A percentile compares a stretch with the other conserved stretches of the same genome.
These are phyloP conservation scores for Isatis lusitanica DNA, from an alignment of 441 rosid genomes.

Conservation along the genomic window DNA sequence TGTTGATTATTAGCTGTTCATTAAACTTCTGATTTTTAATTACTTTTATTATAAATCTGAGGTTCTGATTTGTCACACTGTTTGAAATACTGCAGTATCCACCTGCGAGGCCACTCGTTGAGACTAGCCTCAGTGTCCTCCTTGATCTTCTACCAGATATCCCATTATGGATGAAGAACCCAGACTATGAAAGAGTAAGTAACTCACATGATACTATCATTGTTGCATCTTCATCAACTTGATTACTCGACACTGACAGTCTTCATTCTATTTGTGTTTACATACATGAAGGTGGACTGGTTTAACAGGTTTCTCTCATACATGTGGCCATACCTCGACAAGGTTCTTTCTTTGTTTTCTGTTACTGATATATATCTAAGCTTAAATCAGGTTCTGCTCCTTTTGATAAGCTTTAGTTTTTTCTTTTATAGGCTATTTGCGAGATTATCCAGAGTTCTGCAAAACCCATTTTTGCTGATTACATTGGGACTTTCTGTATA, in stretches of 20 bases:
- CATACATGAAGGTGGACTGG: conserved; percentile 37
- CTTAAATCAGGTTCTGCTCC: neutral
- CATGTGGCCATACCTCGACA: conserved; percentile 45
- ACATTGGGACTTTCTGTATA: conserved; percentile 57
- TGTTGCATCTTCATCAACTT: neutral
- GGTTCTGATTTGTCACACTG: neutral
- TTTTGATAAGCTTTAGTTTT: conserved; percentile 17
- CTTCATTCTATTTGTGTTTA: neutral
- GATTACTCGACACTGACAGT: neutral
- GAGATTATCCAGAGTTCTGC: conserved; percentile 48
- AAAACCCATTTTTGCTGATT: conserved; percentile 67
- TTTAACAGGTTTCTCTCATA: conserved; percentile 36
- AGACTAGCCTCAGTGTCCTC: conserved; percentile 47
- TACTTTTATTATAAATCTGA: neutral
- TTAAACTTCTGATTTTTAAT: neutral
- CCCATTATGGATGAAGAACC: conserved; percentile 71
- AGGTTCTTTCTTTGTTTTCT: conserved; percentile 24
- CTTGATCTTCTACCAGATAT: conserved; percentile 60
- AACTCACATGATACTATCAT: neutral
- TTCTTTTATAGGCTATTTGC: conserved; percentile 61
- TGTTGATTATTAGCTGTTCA: neutral
- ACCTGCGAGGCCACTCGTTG: conserved; percentile 46
- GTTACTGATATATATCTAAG: neutral
- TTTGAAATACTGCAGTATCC: conserved; percentile 47
- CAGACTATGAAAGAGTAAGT: conserved; percentile 64